Percentiles rank a stretch among this genome's conserved stretches.
phyloP scores from a whole-genome alignment of 2,329 filamentous ascomycete genomes.

The Rhynchosporium graminicola region DNA sequence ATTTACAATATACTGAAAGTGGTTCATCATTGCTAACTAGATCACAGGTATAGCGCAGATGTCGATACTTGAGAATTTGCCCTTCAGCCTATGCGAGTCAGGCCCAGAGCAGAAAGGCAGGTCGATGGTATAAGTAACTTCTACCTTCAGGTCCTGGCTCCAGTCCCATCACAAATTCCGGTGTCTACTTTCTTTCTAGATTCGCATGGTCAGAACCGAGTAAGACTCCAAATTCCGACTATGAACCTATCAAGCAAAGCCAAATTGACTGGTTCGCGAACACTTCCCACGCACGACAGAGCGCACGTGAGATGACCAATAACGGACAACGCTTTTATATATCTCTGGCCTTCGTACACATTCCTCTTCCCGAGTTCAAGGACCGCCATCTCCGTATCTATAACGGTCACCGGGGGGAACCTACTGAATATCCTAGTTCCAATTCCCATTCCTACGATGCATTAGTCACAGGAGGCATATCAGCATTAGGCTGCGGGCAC shows the following conservation, averaged over 20 bases:
- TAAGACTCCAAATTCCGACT: slow-evolving; percentile 78
- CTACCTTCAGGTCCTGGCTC: slow-evolving; percentile 81
- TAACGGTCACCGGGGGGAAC: slow-evolving; percentile 76
- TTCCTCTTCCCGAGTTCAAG: slow-evolving; percentile 85
- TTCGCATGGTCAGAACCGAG: slow-evolving; percentile 85
- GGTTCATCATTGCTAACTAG: slow-evolving; percentile 38
- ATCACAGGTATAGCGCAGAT: slow-evolving; percentile 63
- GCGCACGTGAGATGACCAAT: slow-evolving; percentile 75
- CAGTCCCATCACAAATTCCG: slow-evolving; percentile 74
- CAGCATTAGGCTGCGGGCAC: slow-evolving; percentile 63
- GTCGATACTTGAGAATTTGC: slow-evolving; percentile 78
- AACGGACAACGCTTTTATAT: slow-evolving; percentile 74
- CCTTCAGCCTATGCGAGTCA: slow-evolving; percentile 78
- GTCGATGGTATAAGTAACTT: slow-evolving; percentile 93
- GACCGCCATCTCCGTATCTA: slow-evolving; percentile 55
- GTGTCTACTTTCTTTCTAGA: slow-evolving; percentile 88
- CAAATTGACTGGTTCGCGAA: slow-evolving; percentile 92
- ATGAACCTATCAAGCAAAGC: slow-evolving; percentile 90
- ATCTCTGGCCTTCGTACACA: slow-evolving; percentile 94
- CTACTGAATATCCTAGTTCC: slow-evolving; percentile 83
- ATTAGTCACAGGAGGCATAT: slow-evolving; percentile 76
- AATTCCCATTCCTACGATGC: slow-evolving; percentile 90
- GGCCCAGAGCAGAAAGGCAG: slow-evolving; percentile 63
- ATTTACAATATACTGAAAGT: slow-evolving; percentile 30
- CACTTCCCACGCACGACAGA: slow-evolving; percentile 66